phyloP scores from a whole-genome alignment of 202 grass and related monocot genomes.

The Eragrostis tef region DNA sequence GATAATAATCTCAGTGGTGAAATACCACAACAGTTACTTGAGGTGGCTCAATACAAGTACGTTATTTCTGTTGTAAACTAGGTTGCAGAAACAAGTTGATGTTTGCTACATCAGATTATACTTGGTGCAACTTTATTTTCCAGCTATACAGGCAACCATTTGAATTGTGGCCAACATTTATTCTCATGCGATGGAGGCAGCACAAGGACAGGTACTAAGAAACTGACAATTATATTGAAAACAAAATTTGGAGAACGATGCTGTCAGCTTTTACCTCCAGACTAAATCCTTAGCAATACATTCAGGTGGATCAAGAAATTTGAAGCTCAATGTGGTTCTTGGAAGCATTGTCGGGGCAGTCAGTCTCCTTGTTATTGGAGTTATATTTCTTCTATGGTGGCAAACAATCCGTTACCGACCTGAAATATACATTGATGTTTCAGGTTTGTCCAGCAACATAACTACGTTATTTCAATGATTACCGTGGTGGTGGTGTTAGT shows the following conservation, averaged over 20 bases:
- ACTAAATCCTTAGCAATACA: slow-evolving; percentile 43
- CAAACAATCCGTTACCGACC: slow-evolving; percentile 50
- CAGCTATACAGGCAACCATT: slow-evolving; percentile 67
- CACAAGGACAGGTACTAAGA: slow-evolving; percentile 47
- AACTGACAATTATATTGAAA: slow-evolving; percentile 4
- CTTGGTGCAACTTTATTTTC: slow-evolving; percentile 37
- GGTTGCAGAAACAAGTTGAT: slow-evolving; percentile 27
- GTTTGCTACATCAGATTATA: background rate
- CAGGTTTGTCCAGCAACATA: slow-evolving; percentile 57
- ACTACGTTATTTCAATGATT: slow-evolving; percentile 8
- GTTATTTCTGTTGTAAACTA: slow-evolving; percentile 28
- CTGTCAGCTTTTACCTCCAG: background rate
- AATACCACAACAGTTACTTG: slow-evolving; percentile 60
- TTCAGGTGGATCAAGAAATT: slow-evolving; percentile 56
- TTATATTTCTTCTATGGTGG: slow-evolving; percentile 67
- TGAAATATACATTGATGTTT: slow-evolving; percentile 81
- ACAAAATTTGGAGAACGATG: slow-evolving; percentile 23
- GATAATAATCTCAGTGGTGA: slow-evolving; percentile 58
- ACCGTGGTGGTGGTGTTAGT: slow-evolving; percentile 1
- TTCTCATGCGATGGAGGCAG: slow-evolving; percentile 47
- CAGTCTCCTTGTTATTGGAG: slow-evolving; percentile 45
- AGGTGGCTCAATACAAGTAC: slow-evolving; percentile 70
- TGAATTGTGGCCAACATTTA: slow-evolving; percentile 67
- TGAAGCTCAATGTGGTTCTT: slow-evolving; percentile 54
- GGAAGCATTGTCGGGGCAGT: slow-evolving; percentile 60